Base-by-base conservation (phyloP, 768 basidiomycete species). In the Xerocomus brunneocitrinus region DNA sequence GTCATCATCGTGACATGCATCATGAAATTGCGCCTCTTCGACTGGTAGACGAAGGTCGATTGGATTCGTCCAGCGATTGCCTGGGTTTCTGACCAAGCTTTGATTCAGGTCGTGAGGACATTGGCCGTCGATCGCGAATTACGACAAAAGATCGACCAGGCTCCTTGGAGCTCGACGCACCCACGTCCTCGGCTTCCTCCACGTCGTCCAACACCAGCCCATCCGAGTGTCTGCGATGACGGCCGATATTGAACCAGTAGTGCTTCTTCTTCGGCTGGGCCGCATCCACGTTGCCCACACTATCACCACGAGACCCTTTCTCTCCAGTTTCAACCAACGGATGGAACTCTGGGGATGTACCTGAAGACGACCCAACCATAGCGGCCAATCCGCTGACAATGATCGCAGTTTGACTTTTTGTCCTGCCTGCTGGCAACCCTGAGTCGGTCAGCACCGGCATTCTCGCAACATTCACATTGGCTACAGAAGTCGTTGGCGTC, bases 381-480 rank as follows among this genome's bases (percentile, higher is more conserved):
- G 62, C 49, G 65, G 60, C 56, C 68, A 67, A 45, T 70, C 76
- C 78, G 57, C 85, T 76, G 53, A 92, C 89, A n/a, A 93, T 82
- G 54, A 93, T 81, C 2, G 91, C 91, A 3, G 85, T 86, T 66
- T 93, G 91, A 31, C 89, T 91, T 72, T 84, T 83, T 19, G 84
- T 89, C 43, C 91, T 82, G 12, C 88, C 87, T 4, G 79, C 76
- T 0, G 86, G 84, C 16, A 76, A 57, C 59, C 64, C 63, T 28
- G 67, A 53, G 9, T 56, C 58, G 10, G 68, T 56, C 16, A 72
- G 60, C 35, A 73, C 68, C 32, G 71, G 73, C 45, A 73, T 69
- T 42, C 75, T 74, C 27, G 75, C 76, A n/a, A 76, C 76, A 47
- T 73, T 79, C 19, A 76, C 76, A 47, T 73, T 79, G 14, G 78